These are phyloP conservation scores for Ogataea angusta DNA, from an alignment of 805 yeast species.

Conservation along the genomic window DNA sequence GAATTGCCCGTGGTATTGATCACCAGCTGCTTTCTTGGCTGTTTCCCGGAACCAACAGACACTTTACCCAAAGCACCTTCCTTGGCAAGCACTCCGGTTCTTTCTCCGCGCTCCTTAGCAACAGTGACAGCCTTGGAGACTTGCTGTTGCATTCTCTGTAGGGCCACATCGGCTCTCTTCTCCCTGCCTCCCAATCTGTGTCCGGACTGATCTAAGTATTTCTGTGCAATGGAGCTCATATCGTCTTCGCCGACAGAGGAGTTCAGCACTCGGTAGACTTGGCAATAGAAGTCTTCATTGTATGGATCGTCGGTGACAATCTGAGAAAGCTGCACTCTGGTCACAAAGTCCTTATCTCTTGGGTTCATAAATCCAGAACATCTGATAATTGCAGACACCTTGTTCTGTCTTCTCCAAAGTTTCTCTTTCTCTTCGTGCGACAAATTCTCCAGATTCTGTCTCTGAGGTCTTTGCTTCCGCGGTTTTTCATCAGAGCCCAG, in stretches of 20 bases:
- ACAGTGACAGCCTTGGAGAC: slow-evolving; percentile 94
- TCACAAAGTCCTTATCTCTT: slow-evolving; percentile 92
- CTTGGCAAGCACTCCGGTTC: slow-evolving; percentile 54
- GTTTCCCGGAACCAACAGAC: slow-evolving; percentile 71
- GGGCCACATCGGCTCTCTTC: slow-evolving; percentile 82
- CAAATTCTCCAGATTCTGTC: slow-evolving; percentile 40
- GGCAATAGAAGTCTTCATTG: slow-evolving; percentile 94
- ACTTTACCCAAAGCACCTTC: slow-evolving; percentile 92
- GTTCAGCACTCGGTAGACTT: slow-evolving; percentile 78
- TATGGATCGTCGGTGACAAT: slow-evolving; percentile 96
- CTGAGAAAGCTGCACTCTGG: slow-evolving; percentile 90
- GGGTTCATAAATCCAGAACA: slow-evolving; percentile 96
- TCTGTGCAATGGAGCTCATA: slow-evolving; percentile 83
- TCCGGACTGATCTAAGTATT: slow-evolving; percentile 87
- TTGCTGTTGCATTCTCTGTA: slow-evolving; percentile 97
- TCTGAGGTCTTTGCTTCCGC: slow-evolving; percentile 24
- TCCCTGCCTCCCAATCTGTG: slow-evolving; percentile 84
- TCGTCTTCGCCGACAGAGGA: slow-evolving; percentile 53
- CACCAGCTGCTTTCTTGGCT: slow-evolving; percentile 84
- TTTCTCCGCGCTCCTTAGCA: slow-evolving; percentile 78
- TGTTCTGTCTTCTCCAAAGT: slow-evolving; percentile 64
- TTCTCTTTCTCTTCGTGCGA: slow-evolving; percentile 73
- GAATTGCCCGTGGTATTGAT: slow-evolving; percentile 32
- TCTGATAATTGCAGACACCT: slow-evolving; percentile 69
- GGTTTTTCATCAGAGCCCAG: slow-evolving; percentile 13